Evolutionary conservation across 2,329 filamentous ascomycete species (phyloP).

Genomic region (Ceratocystis diversiconidia): DNA sequence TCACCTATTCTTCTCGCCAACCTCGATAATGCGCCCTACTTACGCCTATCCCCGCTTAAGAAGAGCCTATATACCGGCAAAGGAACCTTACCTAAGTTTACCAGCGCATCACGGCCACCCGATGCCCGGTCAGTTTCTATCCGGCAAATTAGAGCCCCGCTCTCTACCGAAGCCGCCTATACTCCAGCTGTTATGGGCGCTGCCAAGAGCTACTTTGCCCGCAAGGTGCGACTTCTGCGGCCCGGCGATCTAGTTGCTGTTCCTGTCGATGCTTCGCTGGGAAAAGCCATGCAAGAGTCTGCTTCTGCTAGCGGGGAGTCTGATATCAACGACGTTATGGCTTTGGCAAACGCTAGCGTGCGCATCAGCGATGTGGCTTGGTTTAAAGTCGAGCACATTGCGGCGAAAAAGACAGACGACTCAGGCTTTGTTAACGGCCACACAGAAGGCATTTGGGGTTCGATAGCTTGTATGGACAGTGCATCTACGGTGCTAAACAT

Average conservation of each 20-base stretch:
- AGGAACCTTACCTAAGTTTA: constrained; percentile 41
- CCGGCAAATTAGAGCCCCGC: constrained; percentile 74
- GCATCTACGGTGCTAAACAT: constrained; percentile 80
- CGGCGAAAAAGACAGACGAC: constrained; percentile 37
- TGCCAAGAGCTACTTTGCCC: constrained; percentile 77
- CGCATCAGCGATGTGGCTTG: constrained; percentile 55
- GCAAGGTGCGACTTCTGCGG: constrained; percentile 66
- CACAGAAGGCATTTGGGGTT: constrained; percentile 63
- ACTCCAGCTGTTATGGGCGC: constrained; percentile 78
- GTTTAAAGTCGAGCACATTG: constrained; percentile 78
- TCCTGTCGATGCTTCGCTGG: constrained; percentile 73
- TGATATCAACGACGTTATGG: constrained; percentile 57
- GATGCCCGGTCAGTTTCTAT: constrained; percentile 66
- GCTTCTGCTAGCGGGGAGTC: constrained; percentile 37
- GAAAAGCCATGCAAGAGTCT: constrained; percentile 64
- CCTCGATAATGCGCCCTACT: constrained; percentile 60
- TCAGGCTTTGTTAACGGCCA: constrained; percentile 37
- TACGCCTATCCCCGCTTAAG: constrained; percentile 62
- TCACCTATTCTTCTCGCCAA: constrained; percentile 83
- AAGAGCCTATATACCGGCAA: constrained; percentile 35
- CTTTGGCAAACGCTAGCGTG: constrained; percentile 28
- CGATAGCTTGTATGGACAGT: constrained; percentile 73
- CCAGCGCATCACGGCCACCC: constrained; percentile 40
- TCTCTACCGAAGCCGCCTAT: constrained; percentile 71
- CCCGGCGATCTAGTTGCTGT: constrained; percentile 80